Evolutionary conservation across 1,284 basidiomycete species (phyloP).

Genomic region (Mycena sp.): DNA sequence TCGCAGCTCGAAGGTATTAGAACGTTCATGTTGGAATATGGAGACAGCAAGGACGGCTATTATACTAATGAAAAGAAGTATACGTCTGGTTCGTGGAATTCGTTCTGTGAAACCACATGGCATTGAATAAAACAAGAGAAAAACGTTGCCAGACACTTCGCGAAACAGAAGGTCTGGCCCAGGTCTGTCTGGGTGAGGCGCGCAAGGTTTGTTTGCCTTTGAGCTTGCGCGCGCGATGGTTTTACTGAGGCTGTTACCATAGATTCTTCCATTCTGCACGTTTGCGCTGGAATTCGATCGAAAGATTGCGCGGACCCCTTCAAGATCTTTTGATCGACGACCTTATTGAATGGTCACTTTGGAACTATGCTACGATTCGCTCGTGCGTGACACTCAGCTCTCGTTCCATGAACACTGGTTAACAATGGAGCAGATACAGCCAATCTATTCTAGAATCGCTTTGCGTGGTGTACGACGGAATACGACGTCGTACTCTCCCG

Average conservation of each 20-base stretch:
- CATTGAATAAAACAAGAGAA: conserved; percentile 51
- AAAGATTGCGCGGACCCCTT: conserved; percentile 75
- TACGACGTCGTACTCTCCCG: conserved; percentile 74
- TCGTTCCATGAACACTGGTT: background rate
- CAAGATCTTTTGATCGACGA: conserved; percentile 86
- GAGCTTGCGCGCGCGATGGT: conserved; percentile 18
- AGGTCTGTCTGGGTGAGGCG: conserved; percentile 73
- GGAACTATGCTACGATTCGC: conserved; percentile 78
- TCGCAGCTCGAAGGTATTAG: conserved; percentile 70
- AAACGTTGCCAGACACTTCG: conserved; percentile 72
- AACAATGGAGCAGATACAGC: conserved; percentile 55
- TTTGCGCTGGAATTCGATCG: conserved; percentile 78
- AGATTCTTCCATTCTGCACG: conserved; percentile 76
- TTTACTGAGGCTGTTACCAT: background rate
- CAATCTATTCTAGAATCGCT: conserved; percentile 71
- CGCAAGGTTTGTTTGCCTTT: conserved; percentile 59
- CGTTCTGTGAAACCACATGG: background rate
- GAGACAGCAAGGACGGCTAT: conserved; percentile 71
- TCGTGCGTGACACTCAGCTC: conserved; percentile 57
- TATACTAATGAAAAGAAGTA: conserved; percentile 71
- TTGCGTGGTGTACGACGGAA: conserved; percentile 80
- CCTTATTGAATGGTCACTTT: conserved; percentile 87
- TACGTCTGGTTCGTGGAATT: conserved; percentile 43
- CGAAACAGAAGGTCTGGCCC: conserved; percentile 79
- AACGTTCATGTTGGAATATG: conserved; percentile 77